Evolutionary conservation across 345 rosid genomes (phyloP), one percentile per base, ranked within the genome.

Genomic region (Conringia planisiliqua): DNA sequence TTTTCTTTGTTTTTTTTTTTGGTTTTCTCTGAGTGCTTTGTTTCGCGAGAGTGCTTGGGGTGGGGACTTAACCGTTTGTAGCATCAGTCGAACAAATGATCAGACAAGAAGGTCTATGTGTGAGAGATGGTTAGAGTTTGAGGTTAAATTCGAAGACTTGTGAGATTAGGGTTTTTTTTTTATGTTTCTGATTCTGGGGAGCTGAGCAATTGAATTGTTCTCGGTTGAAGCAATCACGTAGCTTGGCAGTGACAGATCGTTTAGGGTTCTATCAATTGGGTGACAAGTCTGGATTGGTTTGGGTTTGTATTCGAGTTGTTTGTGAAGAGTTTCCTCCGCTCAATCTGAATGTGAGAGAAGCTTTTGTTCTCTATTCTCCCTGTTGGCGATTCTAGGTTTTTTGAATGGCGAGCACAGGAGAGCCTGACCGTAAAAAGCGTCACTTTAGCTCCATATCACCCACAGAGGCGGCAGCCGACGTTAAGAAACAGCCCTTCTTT

Each of bases 341-440:
- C 77, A 61, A 14, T 63, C 40, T 70, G 57, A 22, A 78, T 82
- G 81, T 78, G 77, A 66, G 63, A 32, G 44, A 64, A 62, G 64
- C 36, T 77, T 50, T 32, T 12, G 30, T 35, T 26, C 22, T 56
- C 14, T 51, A 22, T 22, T 22, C 24, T n/a, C 36, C 57, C 40
- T 48, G 55, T 68, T 62, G 73, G 71, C 14, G 75, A 66, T 48
- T 77, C 44, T 80, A 86, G 85, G 84, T 86, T 79, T 82, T 78
- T 44, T 68, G 51, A 72, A 93, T 93, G 98, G 97, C 89, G 86
- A 93, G 96, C 81, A 84, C 91, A 8, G 98, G 90, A 27, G 97
- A 93, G 82, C 91, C 97, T 1, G 98, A 91, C 80, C 86, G 96
- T 62, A 93, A 91, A 78, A 81, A 88, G 85, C 92, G 92, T 62